A percentile compares a stretch with the other conserved stretches of the same genome.
Evolutionary conservation across 116 monocot genomes (phyloP).

Genomic region (Trichopus zeylanicus): DNA sequence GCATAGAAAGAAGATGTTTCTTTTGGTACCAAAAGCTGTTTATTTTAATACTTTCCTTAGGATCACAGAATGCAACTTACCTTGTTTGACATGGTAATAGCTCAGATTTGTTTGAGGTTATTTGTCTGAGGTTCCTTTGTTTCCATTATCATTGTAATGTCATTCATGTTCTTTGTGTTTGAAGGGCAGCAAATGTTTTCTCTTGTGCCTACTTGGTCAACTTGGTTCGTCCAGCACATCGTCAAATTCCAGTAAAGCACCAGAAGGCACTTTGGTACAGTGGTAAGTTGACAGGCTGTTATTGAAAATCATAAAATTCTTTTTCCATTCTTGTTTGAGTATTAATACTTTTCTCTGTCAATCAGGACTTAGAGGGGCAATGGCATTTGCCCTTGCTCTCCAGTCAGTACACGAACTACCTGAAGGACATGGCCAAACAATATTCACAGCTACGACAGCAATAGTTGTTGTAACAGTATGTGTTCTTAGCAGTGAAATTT

Average conservation of each 20-base stretch:
- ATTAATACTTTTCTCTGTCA: not conserved
- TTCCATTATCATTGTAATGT: too few species aligned
- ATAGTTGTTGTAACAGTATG: constrained; percentile 92
- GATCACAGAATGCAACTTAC: too few species aligned
- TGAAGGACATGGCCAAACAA: constrained; percentile 92
- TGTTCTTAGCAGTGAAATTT: constrained; percentile 3
- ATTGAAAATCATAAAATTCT: too few species aligned
- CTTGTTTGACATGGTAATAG: too few species aligned
- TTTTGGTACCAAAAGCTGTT: too few species aligned
- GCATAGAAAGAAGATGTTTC: too few species aligned
- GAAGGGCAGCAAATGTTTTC: constrained; percentile 87
- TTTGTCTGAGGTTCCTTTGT: too few species aligned
- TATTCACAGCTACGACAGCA: constrained; percentile 91
- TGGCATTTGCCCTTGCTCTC: too few species aligned
- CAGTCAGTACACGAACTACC: constrained; percentile 97
- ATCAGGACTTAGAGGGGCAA: constrained; percentile 95
- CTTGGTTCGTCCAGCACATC: too few species aligned
- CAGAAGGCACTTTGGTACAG: constrained; percentile 99
- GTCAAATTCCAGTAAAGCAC: constrained; percentile 78
- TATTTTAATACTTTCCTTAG: too few species aligned
- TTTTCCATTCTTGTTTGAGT: not conserved
- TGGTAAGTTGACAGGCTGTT: constrained; percentile 38
- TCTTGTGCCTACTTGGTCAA: constrained; percentile 94
- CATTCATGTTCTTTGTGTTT: constrained; percentile 2
- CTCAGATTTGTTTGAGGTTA: too few species aligned